These are phyloP conservation scores for Metschnikowia gelsemii DNA, from an alignment of 805 yeast species.

Conservation along the genomic window DNA sequence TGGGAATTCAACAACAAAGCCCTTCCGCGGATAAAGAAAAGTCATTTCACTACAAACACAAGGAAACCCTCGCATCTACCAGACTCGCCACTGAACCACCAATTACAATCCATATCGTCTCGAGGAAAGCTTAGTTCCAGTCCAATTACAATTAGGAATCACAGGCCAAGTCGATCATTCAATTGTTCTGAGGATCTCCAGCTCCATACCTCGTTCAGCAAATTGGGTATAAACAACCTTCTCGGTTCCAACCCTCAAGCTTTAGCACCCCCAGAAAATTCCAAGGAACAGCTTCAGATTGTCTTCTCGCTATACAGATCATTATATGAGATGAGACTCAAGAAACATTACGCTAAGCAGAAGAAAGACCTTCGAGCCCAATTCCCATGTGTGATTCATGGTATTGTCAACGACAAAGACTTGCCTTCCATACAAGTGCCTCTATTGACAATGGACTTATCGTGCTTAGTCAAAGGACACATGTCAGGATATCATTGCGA, in stretches of 20 bases:
- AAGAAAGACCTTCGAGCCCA: slow-evolving; percentile 15
- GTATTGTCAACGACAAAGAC: slow-evolving; percentile 36
- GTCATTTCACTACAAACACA: slow-evolving; percentile 14
- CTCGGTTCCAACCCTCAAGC: slow-evolving; percentile 14
- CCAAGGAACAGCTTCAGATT: slow-evolving; percentile 26
- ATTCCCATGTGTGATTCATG: slow-evolving; percentile 32
- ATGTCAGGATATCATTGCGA: slow-evolving; percentile 35
- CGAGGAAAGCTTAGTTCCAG: neutral
- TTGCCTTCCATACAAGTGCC: slow-evolving; percentile 43
- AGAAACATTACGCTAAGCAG: slow-evolving; percentile 30
- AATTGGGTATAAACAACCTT: slow-evolving; percentile 19
- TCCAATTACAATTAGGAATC: slow-evolving; percentile 1
- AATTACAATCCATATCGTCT: slow-evolving; percentile 6
- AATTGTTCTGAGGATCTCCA: slow-evolving; percentile 15
- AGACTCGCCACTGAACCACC: slow-evolving; percentile 6
- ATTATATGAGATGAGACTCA: slow-evolving; percentile 35
- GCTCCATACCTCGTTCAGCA: slow-evolving; percentile 15
- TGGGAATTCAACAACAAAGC: slow-evolving; percentile 48
- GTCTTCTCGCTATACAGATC: slow-evolving; percentile 35
- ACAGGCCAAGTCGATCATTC: slow-evolving; percentile 12
- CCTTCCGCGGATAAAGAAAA: slow-evolving; percentile 35
- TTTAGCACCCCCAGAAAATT: slow-evolving; percentile 10
- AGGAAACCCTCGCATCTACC: slow-evolving; percentile 6
- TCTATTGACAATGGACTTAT: slow-evolving; percentile 32
- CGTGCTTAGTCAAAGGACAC: slow-evolving; percentile 33